These are phyloP conservation scores for Phoma sp. DNA, from an alignment of 2,329 filamentous ascomycete genomes.

Conservation along the genomic window DNA sequence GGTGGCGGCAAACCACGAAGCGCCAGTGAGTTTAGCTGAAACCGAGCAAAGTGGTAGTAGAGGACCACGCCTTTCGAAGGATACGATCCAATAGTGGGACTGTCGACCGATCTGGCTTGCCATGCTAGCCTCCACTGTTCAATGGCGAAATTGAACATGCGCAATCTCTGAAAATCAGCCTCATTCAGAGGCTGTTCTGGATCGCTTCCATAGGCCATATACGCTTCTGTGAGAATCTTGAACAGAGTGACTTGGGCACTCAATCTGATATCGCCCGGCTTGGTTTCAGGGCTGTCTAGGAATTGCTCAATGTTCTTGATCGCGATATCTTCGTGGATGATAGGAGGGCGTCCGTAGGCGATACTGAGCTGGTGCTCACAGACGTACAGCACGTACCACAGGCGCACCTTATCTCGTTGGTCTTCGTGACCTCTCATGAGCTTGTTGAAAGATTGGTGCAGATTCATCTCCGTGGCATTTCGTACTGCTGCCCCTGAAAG, in stretches of 20 bases:
- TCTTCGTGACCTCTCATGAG: conserved; percentile 43
- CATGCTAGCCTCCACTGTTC: conserved; percentile 51
- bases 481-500: conserved; percentile 49
- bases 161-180: conserved; percentile 47
- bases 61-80: conserved; percentile 59
- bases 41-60: conserved; percentile 62
- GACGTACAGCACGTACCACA: conserved; percentile 50
- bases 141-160: conserved; percentile 52
- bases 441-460: conserved; percentile 48
- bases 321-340: conserved; percentile 47
- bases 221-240: conserved; percentile 44
- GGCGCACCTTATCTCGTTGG: conserved; percentile 44
- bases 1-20: conserved; percentile 50
- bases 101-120: conserved; percentile 43
- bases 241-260: conserved; percentile 41
- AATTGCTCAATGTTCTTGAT: conserved; percentile 47
- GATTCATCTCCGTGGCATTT: conserved; percentile 49
- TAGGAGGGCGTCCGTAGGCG: conserved; percentile 50
- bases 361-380: conserved; percentile 51
- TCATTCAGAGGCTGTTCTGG: conserved; percentile 46
- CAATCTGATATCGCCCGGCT: conserved; percentile 38
- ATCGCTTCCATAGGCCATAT: conserved; percentile 41
- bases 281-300: conserved; percentile 36
- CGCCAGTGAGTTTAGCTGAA: conserved; percentile 59
- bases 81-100: conserved; percentile 37